Evolutionary conservation across 306 rosid genomes (phyloP), one percentile per base, ranked within the genome.

Genomic region (Ziziphus jujuba): DNA sequence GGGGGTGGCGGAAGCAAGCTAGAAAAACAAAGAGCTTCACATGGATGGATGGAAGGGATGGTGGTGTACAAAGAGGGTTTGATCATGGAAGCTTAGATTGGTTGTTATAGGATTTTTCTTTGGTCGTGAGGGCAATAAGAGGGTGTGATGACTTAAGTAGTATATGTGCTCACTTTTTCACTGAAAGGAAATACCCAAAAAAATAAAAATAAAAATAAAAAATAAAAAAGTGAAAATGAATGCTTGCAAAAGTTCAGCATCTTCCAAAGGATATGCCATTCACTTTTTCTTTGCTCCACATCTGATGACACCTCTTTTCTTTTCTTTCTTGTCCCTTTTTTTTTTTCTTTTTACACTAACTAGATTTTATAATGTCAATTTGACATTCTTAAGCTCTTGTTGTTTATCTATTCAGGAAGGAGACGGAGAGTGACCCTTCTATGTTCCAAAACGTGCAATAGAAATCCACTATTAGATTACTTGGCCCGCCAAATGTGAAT

Each of bases 211-310:
- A 54, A 35, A 40, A 65, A 61, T 66, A 48, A 72, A 55, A 56
- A 23, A 65, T 65, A 56, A 69, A 79, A 63, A 59, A 63, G 76
- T 65, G 90, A 76, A 75, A 74, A 35, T 2, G 15, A 75, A 64
- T 70, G 86, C 85, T 76, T 80, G 73, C 76, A 40, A 3, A 78
- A 47, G 67, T 70, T 54, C 58, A 69, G 98, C 80, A 93, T 93
- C 98, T 93, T 88, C 90, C 86, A 72, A 23, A 66, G 97, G 72
- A 93, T 93, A 93, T 93, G 77, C 98, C 84, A 59, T 81, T 80
- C 66, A 78, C 74, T 82, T 79, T 63, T 59, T 53, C 43, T 64
- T 72, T 75, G 74, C 78, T 77, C 82, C 86, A 61, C 64, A 69
- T 75, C 60, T 77, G 85, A 72, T 75, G 77, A 75, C 70, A 73